These are phyloP conservation scores for Diplodia sapinea DNA, from an alignment of 2,329 filamentous ascomycete genomes.

Conservation along the genomic window DNA sequence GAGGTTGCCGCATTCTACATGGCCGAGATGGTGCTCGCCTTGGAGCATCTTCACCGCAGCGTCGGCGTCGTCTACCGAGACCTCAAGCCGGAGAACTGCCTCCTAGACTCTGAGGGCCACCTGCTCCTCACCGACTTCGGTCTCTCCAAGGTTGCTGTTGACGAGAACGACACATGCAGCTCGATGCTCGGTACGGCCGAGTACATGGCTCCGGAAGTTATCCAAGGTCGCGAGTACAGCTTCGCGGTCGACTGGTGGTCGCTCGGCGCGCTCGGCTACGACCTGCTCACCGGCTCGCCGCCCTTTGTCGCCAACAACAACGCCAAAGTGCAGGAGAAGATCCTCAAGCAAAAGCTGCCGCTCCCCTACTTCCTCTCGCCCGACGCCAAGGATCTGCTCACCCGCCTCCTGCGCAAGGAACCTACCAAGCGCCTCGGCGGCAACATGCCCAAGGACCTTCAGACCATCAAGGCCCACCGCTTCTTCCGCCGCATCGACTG, in stretches of 20 bases:
- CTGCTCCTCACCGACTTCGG: slow-evolving; percentile 96
- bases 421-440: slow-evolving; percentile 86
- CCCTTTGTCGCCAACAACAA: slow-evolving; percentile 92
- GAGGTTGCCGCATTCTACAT: slow-evolving; percentile 93
- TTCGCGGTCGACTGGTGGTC: slow-evolving; percentile 99
- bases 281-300: slow-evolving; percentile 88
- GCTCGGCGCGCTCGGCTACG: slow-evolving; percentile 87
- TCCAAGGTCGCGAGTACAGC: slow-evolving; percentile 86
- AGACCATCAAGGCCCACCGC: slow-evolving; percentile 84
- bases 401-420: slow-evolving; percentile 87
- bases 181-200: slow-evolving; percentile 94
- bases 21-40: slow-evolving; percentile 94
- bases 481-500: slow-evolving; percentile 99
- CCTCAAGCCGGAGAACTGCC: slow-evolving; percentile 96
- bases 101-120: slow-evolving; percentile 89
- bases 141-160: slow-evolving; percentile 88
- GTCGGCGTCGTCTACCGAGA: slow-evolving; percentile 96
- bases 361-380: slow-evolving; percentile 89
- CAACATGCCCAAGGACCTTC: slow-evolving; percentile 86
- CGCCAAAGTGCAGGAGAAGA: slow-evolving; percentile 94
- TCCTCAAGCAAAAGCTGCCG: slow-evolving; percentile 86
- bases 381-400: slow-evolving; percentile 93
- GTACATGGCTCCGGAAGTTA: slow-evolving; percentile 98
- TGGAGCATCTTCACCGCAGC: slow-evolving; percentile 90
- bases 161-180: slow-evolving; percentile 74